phyloP scores from a whole-genome alignment of 2,329 filamentous ascomycete species.

The Aspergillus nomiae region DNA sequence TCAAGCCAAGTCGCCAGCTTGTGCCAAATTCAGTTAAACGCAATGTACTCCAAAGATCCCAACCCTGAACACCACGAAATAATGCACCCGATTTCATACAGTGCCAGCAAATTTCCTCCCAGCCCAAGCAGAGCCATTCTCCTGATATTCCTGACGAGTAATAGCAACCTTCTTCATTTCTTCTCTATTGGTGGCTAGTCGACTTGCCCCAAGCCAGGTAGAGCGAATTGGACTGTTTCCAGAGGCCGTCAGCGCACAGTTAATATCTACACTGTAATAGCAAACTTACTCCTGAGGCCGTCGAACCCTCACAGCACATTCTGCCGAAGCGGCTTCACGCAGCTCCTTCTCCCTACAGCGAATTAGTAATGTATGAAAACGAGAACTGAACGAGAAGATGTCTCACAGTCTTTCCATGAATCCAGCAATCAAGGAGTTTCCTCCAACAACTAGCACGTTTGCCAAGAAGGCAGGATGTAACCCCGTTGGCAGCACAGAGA shows the following conservation, averaged over 20 bases:
- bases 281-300: conserved; percentile 61
- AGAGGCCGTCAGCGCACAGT: conserved; percentile 12
- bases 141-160: conserved; percentile 88
- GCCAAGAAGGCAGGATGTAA: conserved; percentile 81
- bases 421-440: conserved; percentile 76
- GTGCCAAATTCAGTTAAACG: conserved; percentile 4
- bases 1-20: background rate
- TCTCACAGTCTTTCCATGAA: conserved; percentile 74
- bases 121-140: conserved; percentile 76
- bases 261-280: conserved; percentile 4
- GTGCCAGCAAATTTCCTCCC: conserved; percentile 66
- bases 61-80: conserved; percentile 3
- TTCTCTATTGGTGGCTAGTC: conserved; percentile 69
- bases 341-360: conserved; percentile 63
- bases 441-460: conserved; percentile 87
- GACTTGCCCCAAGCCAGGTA: conserved; percentile 83
- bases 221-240: conserved; percentile 66
- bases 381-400: background rate
- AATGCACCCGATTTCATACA: conserved; percentile 13
- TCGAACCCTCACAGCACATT: conserved; percentile 75
- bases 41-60: background rate
- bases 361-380: conserved; percentile 22
- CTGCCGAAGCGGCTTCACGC: conserved; percentile 69
- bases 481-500: conserved; percentile 74
- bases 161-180: conserved; percentile 68